Conservation (phyloP, 768 basidiomycete species). For the Leucocoprinus sp. region DNA sequence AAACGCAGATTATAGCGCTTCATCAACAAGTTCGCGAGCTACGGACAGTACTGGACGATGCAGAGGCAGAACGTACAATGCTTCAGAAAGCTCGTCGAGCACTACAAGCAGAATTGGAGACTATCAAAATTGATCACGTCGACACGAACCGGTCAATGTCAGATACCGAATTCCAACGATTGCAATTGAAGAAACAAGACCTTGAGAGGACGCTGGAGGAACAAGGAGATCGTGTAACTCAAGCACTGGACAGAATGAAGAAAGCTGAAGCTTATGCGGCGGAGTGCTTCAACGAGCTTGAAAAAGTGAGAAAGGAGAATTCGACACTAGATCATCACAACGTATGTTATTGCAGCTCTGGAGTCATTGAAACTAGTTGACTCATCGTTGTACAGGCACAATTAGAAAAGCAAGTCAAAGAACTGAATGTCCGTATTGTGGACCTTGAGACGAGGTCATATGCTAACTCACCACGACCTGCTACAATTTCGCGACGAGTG, state of each 20-base stretch:
- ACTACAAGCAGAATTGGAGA: slow-evolving; percentile 72
- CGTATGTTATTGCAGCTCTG: slow-evolving; percentile 29
- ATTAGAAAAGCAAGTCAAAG: slow-evolving; percentile 81
- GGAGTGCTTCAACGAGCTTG: slow-evolving; percentile 70
- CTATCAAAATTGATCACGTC: slow-evolving; percentile 67
- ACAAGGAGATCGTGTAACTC: slow-evolving; percentile 62
- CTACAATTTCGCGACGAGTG: slow-evolving; percentile 46
- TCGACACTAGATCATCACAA: slow-evolving; percentile 73
- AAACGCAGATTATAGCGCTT: slow-evolving; percentile 73
- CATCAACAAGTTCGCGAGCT: slow-evolving; percentile 84
- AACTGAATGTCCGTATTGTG: slow-evolving; percentile 72
- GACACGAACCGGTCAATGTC: slow-evolving; percentile 64
- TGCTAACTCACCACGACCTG: slow-evolving; percentile 50
- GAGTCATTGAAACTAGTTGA: background rate
- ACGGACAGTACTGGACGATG: slow-evolving; percentile 73
- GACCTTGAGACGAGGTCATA: slow-evolving; percentile 79
- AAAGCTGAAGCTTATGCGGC: slow-evolving; percentile 71
- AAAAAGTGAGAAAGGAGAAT: slow-evolving; percentile 72
- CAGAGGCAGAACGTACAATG: slow-evolving; percentile 71
- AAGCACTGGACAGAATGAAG: slow-evolving; percentile 72
- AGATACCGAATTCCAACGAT: slow-evolving; percentile 65
- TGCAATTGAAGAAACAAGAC: slow-evolving; percentile 77
- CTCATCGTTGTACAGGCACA: slow-evolving; percentile 42
- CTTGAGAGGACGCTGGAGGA: slow-evolving; percentile 72
- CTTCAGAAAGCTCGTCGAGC: slow-evolving; percentile 78